A percentile compares a stretch with the other conserved stretches of the same genome.
phyloP scores from a whole-genome alignment of 371 early-diverging fungal genomes.

The Actinomortierella ambigua region DNA sequence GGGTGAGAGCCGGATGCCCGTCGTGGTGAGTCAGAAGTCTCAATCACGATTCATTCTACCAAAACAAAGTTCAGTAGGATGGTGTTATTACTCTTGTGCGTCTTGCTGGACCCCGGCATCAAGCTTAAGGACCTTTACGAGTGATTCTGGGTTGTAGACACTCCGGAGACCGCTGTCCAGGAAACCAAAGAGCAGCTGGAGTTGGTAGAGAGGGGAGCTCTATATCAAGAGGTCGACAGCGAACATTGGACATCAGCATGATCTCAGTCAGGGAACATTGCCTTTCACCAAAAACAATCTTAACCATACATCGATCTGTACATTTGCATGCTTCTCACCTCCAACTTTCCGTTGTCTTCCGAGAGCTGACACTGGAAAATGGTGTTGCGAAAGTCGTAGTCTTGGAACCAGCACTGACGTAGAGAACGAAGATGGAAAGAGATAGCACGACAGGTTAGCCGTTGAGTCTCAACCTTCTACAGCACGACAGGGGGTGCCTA shows the following conservation, averaged over 20 bases:
- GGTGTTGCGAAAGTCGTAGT: constrained; percentile 40
- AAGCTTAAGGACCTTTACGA: constrained; percentile 47
- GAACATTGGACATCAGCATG: neutral
- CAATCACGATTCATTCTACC: constrained; percentile 4
- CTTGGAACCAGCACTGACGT: constrained; percentile 54
- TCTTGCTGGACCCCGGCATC: constrained; percentile 52
- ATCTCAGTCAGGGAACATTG: no score
- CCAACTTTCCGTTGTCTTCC: constrained; percentile 5
- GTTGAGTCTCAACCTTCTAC: no score
- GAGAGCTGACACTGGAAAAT: constrained; percentile 29
- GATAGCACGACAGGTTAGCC: no score
- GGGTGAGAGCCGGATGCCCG: neutral
- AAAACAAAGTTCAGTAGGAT: neutral
- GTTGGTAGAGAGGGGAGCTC: constrained; percentile 43
- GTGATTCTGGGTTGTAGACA: constrained; percentile 41
- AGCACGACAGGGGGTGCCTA: no score
- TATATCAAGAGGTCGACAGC: constrained; percentile 7
- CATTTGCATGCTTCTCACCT: constrained; percentile 28
- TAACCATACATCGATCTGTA: no score
- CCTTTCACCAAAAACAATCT: no score
- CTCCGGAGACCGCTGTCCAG: constrained; percentile 28
- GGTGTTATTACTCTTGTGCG: constrained; percentile 52
- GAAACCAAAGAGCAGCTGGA: constrained; percentile 45
- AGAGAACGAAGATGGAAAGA: no score
- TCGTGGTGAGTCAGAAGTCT: neutral